Conservation (phyloP, 805 yeast genomes). For the Geotrichum ghanense region DNA sequence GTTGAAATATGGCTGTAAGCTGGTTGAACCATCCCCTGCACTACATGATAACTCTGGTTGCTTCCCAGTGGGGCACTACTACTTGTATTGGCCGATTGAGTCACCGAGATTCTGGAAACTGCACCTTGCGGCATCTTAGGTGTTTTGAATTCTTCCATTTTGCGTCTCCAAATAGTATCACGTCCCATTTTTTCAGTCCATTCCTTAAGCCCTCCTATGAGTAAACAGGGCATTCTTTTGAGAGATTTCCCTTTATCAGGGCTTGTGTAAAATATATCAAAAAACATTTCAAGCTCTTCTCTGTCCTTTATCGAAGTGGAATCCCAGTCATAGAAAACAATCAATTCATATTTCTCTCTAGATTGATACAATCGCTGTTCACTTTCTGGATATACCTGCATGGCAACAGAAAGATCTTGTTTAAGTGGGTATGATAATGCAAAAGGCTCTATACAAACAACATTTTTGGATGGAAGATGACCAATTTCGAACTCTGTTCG, state of each 20-base stretch:
- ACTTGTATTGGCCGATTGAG: too few relatives aligned
- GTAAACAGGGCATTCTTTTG: slow-evolving; percentile 33
- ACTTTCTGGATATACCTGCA: slow-evolving; percentile 43
- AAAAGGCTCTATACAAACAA: slow-evolving; percentile 70
- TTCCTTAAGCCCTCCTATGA: slow-evolving; percentile 45
- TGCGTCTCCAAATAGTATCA: neutral
- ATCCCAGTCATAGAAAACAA: slow-evolving; percentile 53
- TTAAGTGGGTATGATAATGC: slow-evolving; percentile 35
- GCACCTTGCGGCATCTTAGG: neutral
- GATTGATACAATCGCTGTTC: slow-evolving; percentile 45
- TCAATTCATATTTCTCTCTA: slow-evolving; percentile 45
- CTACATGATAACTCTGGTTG: neutral
- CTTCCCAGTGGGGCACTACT: neutral
- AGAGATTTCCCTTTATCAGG: slow-evolving; percentile 26
- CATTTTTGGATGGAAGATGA: slow-evolving; percentile 49
- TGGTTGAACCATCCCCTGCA: neutral
- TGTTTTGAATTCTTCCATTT: neutral
- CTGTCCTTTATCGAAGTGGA: slow-evolving; percentile 11
- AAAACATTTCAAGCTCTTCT: slow-evolving; percentile 23
- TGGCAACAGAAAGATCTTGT: slow-evolving; percentile 51
- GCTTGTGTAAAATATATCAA: slow-evolving; percentile 28
- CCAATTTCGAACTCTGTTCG: slow-evolving; percentile 45
- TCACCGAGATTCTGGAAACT: neutral
- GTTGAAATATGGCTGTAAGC: neutral
- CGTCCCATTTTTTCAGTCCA: slow-evolving; percentile 27